phyloP scores from a whole-genome alignment of 495 filamentous ascomycete species.

The Hyaloscypha finlandica region DNA sequence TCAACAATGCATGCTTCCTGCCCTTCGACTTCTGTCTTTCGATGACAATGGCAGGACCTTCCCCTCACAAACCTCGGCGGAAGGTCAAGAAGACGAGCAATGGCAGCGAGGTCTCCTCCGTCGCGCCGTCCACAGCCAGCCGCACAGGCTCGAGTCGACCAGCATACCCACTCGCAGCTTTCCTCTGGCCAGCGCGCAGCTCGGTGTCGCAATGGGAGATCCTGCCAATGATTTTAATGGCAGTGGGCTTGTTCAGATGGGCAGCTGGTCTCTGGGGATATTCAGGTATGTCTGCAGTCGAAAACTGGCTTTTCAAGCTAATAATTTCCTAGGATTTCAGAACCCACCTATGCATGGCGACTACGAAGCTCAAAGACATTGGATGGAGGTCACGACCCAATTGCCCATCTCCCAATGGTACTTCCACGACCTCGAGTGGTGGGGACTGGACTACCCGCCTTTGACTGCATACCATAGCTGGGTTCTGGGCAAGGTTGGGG shows the following conservation, averaged over 20 bases:
- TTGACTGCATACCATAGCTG: conserved; percentile 98
- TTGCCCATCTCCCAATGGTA: conserved; percentile 95
- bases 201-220: conserved; percentile 90
- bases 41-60: conserved; percentile 33
- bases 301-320: conserved; percentile 1
- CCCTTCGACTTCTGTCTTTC: background rate
- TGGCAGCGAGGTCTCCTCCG: conserved; percentile 27
- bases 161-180: conserved; percentile 83
- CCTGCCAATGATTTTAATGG: conserved; percentile 84
- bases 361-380: conserved; percentile 96
- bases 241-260: conserved; percentile 90
- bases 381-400: conserved; percentile 95
- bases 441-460: conserved; percentile 96
- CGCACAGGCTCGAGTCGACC: conserved; percentile 35
- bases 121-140: conserved; percentile 18
- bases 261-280: conserved; percentile 90
- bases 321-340: conserved; percentile 59
- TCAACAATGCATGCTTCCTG: background rate
- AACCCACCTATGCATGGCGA: conserved; percentile 93
- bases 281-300: conserved; percentile 62
- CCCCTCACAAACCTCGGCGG: conserved; percentile 34
- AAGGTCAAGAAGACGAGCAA: conserved; percentile 31
- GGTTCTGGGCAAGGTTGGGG: conserved; percentile 84
- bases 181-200: conserved; percentile 87
- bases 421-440: conserved; percentile 94